These are phyloP conservation scores for Citrus inodora DNA, from an alignment of 345 rosid genomes.

Conservation along the genomic window DNA sequence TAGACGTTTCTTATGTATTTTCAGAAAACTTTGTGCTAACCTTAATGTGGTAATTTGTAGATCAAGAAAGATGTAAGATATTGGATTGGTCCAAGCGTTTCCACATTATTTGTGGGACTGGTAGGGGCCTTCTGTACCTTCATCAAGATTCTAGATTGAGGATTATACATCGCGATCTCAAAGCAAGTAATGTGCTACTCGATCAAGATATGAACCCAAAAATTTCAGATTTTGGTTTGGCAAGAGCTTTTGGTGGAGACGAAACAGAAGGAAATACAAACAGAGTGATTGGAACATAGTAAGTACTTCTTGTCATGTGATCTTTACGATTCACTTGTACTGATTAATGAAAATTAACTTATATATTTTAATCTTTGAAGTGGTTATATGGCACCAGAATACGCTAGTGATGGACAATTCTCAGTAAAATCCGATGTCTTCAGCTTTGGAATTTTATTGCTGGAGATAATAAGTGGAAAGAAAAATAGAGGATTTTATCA, in stretches of 20 bases:
- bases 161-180: constrained; percentile 40
- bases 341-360: too few relatives aligned
- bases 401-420: neutral
- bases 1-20: too few relatives aligned
- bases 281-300: too few relatives aligned
- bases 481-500: constrained; percentile 32
- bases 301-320: too few relatives aligned
- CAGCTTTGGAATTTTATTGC: constrained; percentile 35
- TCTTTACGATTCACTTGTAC: too few relatives aligned
- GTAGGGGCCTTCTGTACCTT: constrained; percentile 41
- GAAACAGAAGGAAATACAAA: too few relatives aligned
- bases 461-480: constrained; percentile 38
- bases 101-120: constrained; percentile 29
- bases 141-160: constrained; percentile 47
- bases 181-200: constrained; percentile 38
- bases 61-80: constrained; percentile 8
- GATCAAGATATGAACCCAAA: constrained; percentile 42
- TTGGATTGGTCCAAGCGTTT: constrained; percentile 35
- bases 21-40: neutral
- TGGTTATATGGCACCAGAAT: too few relatives aligned
- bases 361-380: too few relatives aligned
- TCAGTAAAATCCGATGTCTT: constrained; percentile 44
- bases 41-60: neutral
- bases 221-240: constrained; percentile 51
- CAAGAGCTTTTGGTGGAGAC: constrained; percentile 23